A percentile compares a stretch with the other conserved stretches of the same genome.
phyloP scores from a whole-genome alignment of 768 basidiomycete species.

The Mycena epipterygia region DNA sequence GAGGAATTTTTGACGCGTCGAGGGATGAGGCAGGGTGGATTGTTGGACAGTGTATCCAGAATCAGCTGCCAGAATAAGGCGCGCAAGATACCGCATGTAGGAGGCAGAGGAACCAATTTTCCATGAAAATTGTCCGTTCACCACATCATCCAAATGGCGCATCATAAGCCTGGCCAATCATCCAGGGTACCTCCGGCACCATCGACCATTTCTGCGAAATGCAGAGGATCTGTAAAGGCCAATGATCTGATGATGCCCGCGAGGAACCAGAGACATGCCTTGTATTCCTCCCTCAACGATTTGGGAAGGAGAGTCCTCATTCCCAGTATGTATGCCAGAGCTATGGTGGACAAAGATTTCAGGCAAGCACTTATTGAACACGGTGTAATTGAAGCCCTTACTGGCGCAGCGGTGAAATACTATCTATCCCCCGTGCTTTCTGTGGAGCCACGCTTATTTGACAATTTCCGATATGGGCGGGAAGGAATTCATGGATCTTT shows the following conservation, averaged over 20 bases:
- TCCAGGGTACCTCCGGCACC: conserved; percentile 11
- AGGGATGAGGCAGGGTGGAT: neutral
- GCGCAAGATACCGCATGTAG: neutral
- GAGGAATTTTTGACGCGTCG: neutral
- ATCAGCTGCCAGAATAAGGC: conserved; percentile 2
- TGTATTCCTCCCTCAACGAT: neutral
- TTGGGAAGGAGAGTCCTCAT: conserved; percentile 2
- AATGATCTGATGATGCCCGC: neutral
- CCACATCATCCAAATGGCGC: neutral
- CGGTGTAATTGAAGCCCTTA: too few relatives aligned
- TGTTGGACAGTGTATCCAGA: neutral
- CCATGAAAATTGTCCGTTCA: neutral
- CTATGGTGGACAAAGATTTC: too few relatives aligned
- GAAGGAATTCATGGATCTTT: too few relatives aligned
- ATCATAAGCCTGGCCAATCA: conserved; percentile 6
- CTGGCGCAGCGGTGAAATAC: too few relatives aligned
- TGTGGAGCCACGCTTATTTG: too few relatives aligned
- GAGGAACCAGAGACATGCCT: conserved; percentile 8
- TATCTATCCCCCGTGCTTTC: too few relatives aligned
- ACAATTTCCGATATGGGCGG: too few relatives aligned
- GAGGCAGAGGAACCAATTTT: neutral
- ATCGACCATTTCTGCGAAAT: conserved; percentile 15
- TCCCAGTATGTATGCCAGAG: too few relatives aligned
- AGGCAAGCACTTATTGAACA: too few relatives aligned
- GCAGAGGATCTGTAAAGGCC: neutral